Evolutionary conservation across 345 rosid species (phyloP).

Genomic region (Clausena lansium): DNA sequence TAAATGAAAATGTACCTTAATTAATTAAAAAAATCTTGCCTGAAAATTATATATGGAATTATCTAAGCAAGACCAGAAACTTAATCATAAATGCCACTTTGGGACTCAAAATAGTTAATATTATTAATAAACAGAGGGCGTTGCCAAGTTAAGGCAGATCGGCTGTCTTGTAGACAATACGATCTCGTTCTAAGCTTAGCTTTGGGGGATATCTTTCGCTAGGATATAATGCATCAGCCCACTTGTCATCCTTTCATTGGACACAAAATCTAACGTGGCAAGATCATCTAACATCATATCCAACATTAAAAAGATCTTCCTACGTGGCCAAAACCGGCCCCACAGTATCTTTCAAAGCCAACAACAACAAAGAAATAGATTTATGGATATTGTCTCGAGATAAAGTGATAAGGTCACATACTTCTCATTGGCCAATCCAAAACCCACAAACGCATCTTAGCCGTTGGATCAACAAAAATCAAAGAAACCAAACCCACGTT

Average conservation of each 20-base stretch:
- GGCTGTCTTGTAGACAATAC: no score
- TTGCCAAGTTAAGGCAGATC: no score
- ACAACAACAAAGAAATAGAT: constrained; percentile 42
- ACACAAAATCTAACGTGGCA: not conserved
- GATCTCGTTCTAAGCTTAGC: no score
- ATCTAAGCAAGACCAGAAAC: no score
- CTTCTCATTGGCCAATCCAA: constrained; percentile 33
- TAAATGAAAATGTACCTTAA: no score
- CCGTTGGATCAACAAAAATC: constrained; percentile 31
- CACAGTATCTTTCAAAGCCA: constrained; percentile 53
- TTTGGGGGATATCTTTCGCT: not conserved
- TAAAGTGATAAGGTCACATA: constrained; percentile 41
- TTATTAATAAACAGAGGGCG: no score
- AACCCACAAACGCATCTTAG: constrained; percentile 19
- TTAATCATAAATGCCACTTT: no score
- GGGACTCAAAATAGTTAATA: no score
- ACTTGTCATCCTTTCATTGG: not conserved
- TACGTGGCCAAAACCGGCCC: constrained; percentile 35
- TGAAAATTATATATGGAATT: no score
- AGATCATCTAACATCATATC: not conserved
- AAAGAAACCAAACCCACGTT: constrained; percentile 13
- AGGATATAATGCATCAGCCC: not conserved
- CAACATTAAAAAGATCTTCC: not conserved
- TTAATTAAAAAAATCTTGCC: no score
- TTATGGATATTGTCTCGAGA: constrained; percentile 49